Evolutionary conservation across 2,329 filamentous ascomycete species (phyloP).

Genomic region (Talaromyces marneffei): DNA sequence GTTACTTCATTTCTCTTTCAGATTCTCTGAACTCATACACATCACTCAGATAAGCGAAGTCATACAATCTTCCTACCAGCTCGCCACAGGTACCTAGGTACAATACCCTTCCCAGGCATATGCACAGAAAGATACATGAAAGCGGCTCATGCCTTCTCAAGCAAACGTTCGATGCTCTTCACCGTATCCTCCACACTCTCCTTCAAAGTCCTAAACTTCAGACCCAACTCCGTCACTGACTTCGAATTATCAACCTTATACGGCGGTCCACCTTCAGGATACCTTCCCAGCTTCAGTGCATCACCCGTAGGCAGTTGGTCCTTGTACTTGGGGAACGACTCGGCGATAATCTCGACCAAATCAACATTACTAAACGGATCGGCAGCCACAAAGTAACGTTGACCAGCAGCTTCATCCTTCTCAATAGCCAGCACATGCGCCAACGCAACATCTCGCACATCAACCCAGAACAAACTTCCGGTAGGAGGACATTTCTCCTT

Average conservation of each 20-base stretch:
- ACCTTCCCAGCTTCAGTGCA: slow-evolving; percentile 19
- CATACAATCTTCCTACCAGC: background rate
- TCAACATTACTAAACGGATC: slow-evolving; percentile 21
- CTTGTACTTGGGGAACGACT: slow-evolving; percentile 27
- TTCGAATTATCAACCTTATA: slow-evolving; percentile 37
- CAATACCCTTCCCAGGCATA: background rate
- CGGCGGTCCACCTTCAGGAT: slow-evolving; percentile 11
- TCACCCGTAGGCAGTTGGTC: slow-evolving; percentile 27
- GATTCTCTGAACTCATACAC: background rate
- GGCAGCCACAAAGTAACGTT: slow-evolving; percentile 23
- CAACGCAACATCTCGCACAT: slow-evolving; percentile 29
- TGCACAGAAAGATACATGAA: background rate
- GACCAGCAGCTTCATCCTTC: slow-evolving; percentile 18
- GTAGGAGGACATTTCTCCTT: slow-evolving; percentile 16
- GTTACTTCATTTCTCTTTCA: background rate
- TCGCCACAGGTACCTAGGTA: background rate
- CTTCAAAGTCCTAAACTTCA: slow-evolving; percentile 28
- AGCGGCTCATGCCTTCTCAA: slow-evolving; percentile 11
- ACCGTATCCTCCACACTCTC: slow-evolving; percentile 14
- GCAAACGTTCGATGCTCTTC: slow-evolving; percentile 16
- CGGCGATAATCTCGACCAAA: slow-evolving; percentile 22
- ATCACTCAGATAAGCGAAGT: background rate
- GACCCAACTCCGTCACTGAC: slow-evolving; percentile 36
- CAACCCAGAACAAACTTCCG: slow-evolving; percentile 21
- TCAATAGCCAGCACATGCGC: slow-evolving; percentile 27